Percentiles rank a stretch among this genome's conserved stretches.
These are phyloP conservation scores for Eimeria tenella DNA, from an alignment of 169 alveolate genomes.

Conservation along the genomic window DNA sequence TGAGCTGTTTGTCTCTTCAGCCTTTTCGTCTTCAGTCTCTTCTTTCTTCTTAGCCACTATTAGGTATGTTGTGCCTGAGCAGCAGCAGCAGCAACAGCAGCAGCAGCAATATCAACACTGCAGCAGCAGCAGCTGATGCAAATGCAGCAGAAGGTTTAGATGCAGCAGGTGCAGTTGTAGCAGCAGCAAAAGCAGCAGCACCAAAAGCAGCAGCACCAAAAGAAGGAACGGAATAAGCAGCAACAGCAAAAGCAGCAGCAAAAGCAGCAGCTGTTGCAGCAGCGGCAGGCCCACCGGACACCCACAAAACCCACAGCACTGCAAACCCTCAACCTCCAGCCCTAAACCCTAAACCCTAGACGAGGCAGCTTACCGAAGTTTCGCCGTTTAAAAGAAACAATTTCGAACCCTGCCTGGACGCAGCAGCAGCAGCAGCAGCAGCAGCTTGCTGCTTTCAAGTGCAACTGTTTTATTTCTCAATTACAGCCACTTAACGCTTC, in stretches of 20 bases:
- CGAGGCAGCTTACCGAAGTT: background rate
- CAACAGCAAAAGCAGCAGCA: background rate
- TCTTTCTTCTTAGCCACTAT: constrained; percentile 37
- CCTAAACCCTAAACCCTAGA: background rate
- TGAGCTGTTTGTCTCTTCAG: background rate
- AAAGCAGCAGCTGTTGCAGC: background rate
- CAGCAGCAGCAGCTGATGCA: background rate
- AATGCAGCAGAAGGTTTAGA: too few relatives aligned
- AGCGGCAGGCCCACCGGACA: background rate
- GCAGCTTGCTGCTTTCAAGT: background rate
- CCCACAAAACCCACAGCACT: background rate
- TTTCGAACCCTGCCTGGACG: constrained; percentile 13
- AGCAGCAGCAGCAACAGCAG: background rate
- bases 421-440: background rate
- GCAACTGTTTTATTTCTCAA: background rate
- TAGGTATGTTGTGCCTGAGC: constrained; percentile 34
- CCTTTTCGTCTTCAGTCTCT: background rate
- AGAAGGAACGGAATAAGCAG: too few relatives aligned
- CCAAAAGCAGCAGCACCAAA: background rate
- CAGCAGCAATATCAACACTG: background rate
- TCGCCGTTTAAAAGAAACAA: background rate
- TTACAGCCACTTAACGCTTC: too few relatives aligned
- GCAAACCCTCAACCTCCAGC: background rate
- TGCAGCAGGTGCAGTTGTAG: too few relatives aligned
- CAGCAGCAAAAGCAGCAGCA: background rate